These are phyloP conservation scores for Arachnomyces sp. DNA, from an alignment of 2,329 filamentous ascomycete species.

Conservation along the genomic window DNA sequence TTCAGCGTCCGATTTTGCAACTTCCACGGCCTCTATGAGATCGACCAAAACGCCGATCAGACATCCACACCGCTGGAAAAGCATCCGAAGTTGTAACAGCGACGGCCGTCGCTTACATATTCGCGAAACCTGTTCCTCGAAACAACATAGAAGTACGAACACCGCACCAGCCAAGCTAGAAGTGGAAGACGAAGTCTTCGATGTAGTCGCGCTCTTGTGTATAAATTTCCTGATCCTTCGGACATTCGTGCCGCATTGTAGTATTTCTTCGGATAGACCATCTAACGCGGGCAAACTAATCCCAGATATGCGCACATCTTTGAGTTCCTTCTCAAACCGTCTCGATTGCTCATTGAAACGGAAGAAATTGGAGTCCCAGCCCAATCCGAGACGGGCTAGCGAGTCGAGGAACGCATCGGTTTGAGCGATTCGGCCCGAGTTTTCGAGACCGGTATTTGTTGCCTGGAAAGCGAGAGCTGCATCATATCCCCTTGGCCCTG, in stretches of 20 bases:
- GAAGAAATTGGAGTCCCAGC: conserved; percentile 38
- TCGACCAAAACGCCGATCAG: conserved; percentile 28
- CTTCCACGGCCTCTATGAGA: conserved; percentile 40
- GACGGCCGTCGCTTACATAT: conserved; percentile 21
- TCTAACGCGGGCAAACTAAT: conserved; percentile 38
- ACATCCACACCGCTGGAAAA: conserved; percentile 32
- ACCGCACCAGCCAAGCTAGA: conserved; percentile 28
- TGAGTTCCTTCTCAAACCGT: conserved; percentile 33
- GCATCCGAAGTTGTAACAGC: conserved; percentile 28
- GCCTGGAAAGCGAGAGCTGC: conserved; percentile 25
- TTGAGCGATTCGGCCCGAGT: conserved; percentile 25
- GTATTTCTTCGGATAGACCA: conserved; percentile 21
- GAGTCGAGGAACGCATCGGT: conserved; percentile 32
- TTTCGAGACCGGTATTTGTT: conserved; percentile 13
- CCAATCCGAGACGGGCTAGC: conserved; percentile 33
- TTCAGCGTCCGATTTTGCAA: conserved; percentile 47
- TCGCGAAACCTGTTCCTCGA: conserved; percentile 28
- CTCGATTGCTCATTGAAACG: conserved; percentile 28
- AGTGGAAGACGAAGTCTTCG: conserved; percentile 22
- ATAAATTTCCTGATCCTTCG: conserved; percentile 29
- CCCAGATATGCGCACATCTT: conserved; percentile 42
- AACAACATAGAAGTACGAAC: conserved; percentile 27
- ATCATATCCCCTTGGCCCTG: conserved; percentile 32
- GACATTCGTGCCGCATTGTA: conserved; percentile 30
- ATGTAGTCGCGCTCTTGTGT: conserved; percentile 18